Evolutionary conservation across 2,329 filamentous ascomycete genomes (phyloP).

Genomic region (Daldinia eschscholtzii): DNA sequence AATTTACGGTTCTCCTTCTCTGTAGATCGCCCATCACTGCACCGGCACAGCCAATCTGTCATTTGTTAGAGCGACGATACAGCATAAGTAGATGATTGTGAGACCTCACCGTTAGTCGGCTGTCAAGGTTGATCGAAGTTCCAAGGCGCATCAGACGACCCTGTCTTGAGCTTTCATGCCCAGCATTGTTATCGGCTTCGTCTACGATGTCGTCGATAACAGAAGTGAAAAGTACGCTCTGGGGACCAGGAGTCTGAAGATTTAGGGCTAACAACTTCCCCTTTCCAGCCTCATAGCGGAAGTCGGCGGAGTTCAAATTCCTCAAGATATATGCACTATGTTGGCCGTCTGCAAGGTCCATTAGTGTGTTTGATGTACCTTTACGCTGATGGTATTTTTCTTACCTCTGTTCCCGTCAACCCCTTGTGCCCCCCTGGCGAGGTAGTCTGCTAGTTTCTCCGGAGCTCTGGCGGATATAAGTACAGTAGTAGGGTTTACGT

Average conservation of each 20-base stretch:
- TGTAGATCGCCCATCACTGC: constrained; percentile 85
- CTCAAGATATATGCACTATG: constrained; percentile 68
- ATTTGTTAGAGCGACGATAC: constrained; percentile 32
- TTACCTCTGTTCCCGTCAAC: constrained; percentile 50
- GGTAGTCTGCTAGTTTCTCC: constrained; percentile 55
- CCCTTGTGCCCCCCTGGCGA: constrained; percentile 53
- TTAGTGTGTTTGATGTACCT: constrained; percentile 31
- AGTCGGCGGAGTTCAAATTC: constrained; percentile 77
- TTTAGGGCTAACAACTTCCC: constrained; percentile 73
- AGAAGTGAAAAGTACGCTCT: constrained; percentile 73
- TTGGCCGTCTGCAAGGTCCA: constrained; percentile 51
- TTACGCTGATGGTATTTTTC: background rate
- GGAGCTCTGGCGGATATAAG: constrained; percentile 64
- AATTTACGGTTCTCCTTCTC: constrained; percentile 73
- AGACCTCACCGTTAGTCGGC: constrained; percentile 71
- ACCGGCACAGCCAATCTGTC: constrained; percentile 83
- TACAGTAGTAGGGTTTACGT: constrained; percentile 68
- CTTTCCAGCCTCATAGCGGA: constrained; percentile 74
- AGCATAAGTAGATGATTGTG: background rate
- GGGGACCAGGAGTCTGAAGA: constrained; percentile 60
- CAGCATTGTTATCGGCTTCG: constrained; percentile 54
- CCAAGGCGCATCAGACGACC: constrained; percentile 76
- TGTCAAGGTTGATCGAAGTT: constrained; percentile 80
- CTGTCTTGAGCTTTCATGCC: constrained; percentile 65
- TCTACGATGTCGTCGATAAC: constrained; percentile 59